These are phyloP conservation scores for Agaricus subrufescens DNA, from an alignment of 768 basidiomycete genomes.

Conservation along the genomic window DNA sequence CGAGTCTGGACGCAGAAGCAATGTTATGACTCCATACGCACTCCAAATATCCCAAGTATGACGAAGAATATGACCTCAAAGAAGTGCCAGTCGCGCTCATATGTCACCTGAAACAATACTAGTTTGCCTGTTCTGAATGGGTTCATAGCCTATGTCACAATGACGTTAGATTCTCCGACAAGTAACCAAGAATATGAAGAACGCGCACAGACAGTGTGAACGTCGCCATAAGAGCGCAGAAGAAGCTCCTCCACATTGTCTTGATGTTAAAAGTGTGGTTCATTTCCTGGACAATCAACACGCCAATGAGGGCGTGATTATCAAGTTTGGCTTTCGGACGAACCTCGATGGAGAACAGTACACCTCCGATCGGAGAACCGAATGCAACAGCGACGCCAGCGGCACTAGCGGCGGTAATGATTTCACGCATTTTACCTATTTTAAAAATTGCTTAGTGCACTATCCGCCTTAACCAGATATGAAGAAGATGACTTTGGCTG, in stretches of 20 bases:
- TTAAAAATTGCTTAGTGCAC: conserved; percentile 13
- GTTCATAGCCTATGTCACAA: conserved; percentile 76
- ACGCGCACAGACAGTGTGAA: conserved; percentile 86
- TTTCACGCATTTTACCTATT: conserved; percentile 79
- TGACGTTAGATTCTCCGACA: background rate
- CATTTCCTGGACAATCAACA: conserved; percentile 72
- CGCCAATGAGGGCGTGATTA: background rate
- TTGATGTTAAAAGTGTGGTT: conserved; percentile 94
- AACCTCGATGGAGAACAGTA: conserved; percentile 96
- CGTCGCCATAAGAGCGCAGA: conserved; percentile 95
- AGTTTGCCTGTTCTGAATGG: conserved; percentile 97
- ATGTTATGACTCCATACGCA: conserved; percentile 28
- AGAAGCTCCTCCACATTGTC: conserved; percentile 98
- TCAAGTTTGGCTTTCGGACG: background rate
- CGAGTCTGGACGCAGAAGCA: background rate
- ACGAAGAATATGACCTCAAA: conserved; percentile 98
- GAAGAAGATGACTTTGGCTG: conserved; percentile 66
- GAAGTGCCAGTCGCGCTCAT: conserved; percentile 97
- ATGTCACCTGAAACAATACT: conserved; percentile 96
- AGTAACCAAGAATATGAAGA: background rate
- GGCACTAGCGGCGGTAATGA: conserved; percentile 92
- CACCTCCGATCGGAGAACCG: conserved; percentile 96
- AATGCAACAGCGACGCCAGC: conserved; percentile 99
- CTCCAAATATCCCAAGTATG: conserved; percentile 93
- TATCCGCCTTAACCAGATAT: background rate